Conservation (phyloP, 2,329 filamentous ascomycete species). For the Hypoxylon sp. region DNA sequence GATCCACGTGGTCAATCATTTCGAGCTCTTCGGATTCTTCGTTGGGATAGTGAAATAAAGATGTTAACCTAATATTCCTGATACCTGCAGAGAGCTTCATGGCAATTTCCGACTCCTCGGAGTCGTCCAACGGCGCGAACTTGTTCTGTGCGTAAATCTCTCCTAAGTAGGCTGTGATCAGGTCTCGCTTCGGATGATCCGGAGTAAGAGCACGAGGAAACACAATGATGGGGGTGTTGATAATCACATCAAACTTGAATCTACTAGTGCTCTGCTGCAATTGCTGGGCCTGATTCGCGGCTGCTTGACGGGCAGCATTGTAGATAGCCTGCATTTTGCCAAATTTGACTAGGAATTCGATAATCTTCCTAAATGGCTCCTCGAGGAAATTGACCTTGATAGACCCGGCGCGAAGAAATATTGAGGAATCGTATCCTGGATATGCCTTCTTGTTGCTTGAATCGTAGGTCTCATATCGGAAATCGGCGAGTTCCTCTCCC, state of each 20-base stretch:
- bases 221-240: conserved; percentile 96
- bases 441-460: conserved; percentile 77
- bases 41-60: conserved; percentile 84
- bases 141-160: conserved; percentile 98
- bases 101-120: conserved; percentile 78
- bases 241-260: conserved; percentile 92
- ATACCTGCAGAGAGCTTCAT: conserved; percentile 95
- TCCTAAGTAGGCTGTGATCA: conserved; percentile 92
- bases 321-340: conserved; percentile 99
- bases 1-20: conserved; percentile 96
- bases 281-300: conserved; percentile 92
- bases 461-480: conserved; percentile 97
- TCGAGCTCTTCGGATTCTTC: conserved; percentile 86
- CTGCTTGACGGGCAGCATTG: conserved; percentile 95
- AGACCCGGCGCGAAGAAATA: conserved; percentile 91
- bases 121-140: conserved; percentile 87
- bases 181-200: conserved; percentile 80
- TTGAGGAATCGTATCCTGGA: conserved; percentile 93
- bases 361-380: conserved; percentile 97
- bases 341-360: conserved; percentile 98
- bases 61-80: conserved; percentile 90
- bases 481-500: conserved; percentile 94
- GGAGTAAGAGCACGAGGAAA: conserved; percentile 86
- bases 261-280: conserved; percentile 91
- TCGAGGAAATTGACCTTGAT: conserved; percentile 98